phyloP scores from a whole-genome alignment of 23 red algal genomes.

The Gracilariopsis chorda region DNA sequence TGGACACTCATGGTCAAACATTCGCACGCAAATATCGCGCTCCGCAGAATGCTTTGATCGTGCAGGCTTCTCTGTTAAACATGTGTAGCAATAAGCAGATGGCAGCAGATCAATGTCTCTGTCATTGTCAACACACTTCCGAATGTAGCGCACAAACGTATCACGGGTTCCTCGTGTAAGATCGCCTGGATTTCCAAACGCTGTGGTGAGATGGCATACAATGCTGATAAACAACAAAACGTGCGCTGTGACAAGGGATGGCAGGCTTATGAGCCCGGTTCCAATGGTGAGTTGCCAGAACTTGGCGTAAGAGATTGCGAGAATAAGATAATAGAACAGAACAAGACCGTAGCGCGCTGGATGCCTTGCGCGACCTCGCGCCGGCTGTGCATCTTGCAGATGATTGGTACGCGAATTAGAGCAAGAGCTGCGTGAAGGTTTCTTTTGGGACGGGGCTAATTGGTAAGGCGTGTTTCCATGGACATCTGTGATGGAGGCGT shows the following conservation, averaged over 20 bases:
- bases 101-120: constrained; percentile 19
- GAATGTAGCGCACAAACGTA: constrained; percentile 8
- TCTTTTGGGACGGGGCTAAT: background rate
- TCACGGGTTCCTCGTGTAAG: constrained; percentile 20
- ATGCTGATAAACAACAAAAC: background rate
- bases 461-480: background rate
- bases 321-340: constrained; percentile 43
- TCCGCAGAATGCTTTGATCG: constrained; percentile 63
- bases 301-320: background rate
- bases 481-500: constrained; percentile 3
- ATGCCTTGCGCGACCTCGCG: background rate
- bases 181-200: constrained; percentile 50
- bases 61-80: constrained; percentile 43
- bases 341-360: constrained; percentile 17
- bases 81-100: constrained; percentile 53
- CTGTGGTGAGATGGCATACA: constrained; percentile 27
- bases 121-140: background rate
- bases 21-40: constrained; percentile 56
- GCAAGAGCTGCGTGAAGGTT: background rate
- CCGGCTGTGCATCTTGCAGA: background rate
- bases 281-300: background rate
- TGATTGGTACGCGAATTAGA: background rate
- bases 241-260: background rate
- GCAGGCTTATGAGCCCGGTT: background rate
- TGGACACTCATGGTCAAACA: constrained; percentile 88